Base-by-base conservation (phyloP, 225 moss, liverwort and hornwort genomes). In the Marchantia paleacea region DNA sequence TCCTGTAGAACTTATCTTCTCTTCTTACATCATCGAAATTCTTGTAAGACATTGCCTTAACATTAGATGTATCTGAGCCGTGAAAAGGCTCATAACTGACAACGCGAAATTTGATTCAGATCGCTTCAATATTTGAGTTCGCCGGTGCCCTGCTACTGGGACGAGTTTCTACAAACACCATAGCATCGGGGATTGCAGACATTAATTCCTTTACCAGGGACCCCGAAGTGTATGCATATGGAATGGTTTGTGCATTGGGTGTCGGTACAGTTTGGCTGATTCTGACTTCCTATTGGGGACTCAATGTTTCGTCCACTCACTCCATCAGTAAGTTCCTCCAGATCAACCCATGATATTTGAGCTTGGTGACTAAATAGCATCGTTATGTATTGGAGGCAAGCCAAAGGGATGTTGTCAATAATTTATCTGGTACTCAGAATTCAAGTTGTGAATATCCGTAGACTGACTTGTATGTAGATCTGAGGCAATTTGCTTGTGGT, bases 191-290 rank as follows among this genome's bases (percentile, higher is more conserved):
- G 0, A 90, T 93, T 13, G 93, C 93, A 7, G 79, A 93, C 54
- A 91, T 91, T 68, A 85, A 13, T 18, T 81, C 88, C 10, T 93
- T 93, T 83, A 55, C 69, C 24, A 75, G 71, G 4, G 86, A 85
- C 30, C 93, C 91, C 7, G 91, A 93, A 77, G 93, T 90, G 16
- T 93, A 89, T 66, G 93, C 93, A 9, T 93, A 93, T 62, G 93
- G 93, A 52, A 93, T 91, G 91, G 90, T 90, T 55, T 91, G 93
- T 69, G 93, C 93, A 13, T 83, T 91, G 84, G 82, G 83, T 0
- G 85, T 91, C 12, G 91, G 93, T 25, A 91, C 91, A 10, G 74
- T 91, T 48, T 93, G 93, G 93, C 91, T 87, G 61, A 79, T 91
- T 13, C 8, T 84, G 2, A 87, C 90, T 57, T 93, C 91, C 11